Percentiles rank a stretch among this genome's conserved stretches.
phyloP scores from a whole-genome alignment of 1,284 basidiomycete species.

The Vanrija pseudolonga region DNA sequence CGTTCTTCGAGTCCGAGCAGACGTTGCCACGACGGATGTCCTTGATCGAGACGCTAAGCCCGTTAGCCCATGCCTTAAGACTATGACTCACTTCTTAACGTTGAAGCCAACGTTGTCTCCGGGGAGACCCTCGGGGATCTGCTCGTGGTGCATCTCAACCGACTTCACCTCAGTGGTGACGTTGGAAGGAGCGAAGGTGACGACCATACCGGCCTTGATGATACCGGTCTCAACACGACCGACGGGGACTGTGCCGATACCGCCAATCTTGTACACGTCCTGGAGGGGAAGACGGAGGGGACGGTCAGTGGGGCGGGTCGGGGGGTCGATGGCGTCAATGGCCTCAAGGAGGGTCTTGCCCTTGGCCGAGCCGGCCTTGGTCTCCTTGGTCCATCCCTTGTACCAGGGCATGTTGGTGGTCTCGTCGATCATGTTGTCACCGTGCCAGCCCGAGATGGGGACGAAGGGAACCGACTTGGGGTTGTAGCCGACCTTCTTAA shows the following conservation, averaged over 20 bases:
- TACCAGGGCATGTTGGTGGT: conserved; percentile 97
- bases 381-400: conserved; percentile 98
- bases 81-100: no score
- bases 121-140: conserved; percentile 88
- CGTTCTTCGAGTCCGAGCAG: conserved; percentile 99
- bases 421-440: conserved; percentile 99
- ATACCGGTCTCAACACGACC: conserved; percentile 99
- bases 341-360: conserved; percentile 99
- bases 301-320: conserved; percentile 94
- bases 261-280: conserved; percentile 99
- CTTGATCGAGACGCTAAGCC: conserved; percentile 99
- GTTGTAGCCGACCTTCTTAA: conserved; percentile 99
- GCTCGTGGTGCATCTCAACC: conserved; percentile 99
- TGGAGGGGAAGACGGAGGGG: conserved; percentile 99
- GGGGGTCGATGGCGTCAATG: conserved; percentile 99
- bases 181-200: conserved; percentile 83
- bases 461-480: conserved; percentile 98
- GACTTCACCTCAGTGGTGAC: conserved; percentile 85
- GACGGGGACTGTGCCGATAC: conserved; percentile 99
- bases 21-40: conserved; percentile 99
- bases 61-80: no score
- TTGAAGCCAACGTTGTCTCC: conserved; percentile 87
- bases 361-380: conserved; percentile 85
- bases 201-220: conserved; percentile 99
- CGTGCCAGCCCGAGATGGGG: conserved; percentile 99